Conservation (phyloP, 768 basidiomycete genomes). For the Phylloporus sp. region DNA sequence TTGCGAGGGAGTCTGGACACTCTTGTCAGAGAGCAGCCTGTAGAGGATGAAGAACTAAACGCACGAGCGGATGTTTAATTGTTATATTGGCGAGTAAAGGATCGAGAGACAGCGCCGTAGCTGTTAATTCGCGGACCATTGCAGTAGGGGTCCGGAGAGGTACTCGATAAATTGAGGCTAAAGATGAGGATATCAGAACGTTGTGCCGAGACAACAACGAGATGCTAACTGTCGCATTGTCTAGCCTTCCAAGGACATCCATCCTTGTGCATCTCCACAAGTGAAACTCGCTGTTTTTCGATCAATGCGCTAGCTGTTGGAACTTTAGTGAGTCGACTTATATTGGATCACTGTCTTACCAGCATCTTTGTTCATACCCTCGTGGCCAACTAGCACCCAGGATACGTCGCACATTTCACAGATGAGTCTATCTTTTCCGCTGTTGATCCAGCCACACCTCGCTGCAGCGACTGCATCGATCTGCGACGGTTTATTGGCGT, state of each 20-base stretch:
- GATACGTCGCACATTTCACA: conserved; percentile 69
- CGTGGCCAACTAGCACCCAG: conserved; percentile 69
- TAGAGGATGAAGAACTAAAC: conserved; percentile 18
- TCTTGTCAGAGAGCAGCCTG: conserved; percentile 6
- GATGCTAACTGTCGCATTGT: conserved; percentile 70
- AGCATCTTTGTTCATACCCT: conserved; percentile 72
- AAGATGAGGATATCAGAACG: conserved; percentile 2
- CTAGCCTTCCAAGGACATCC: conserved; percentile 82
- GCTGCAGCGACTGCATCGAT: conserved; percentile 80
- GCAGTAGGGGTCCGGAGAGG: conserved; percentile 63
- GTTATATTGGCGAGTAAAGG: conserved; percentile 48
- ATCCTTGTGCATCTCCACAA: conserved; percentile 71
- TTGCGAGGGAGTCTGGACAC: conserved; percentile 52
- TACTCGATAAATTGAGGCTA: conserved; percentile 71
- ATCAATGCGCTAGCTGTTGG: conserved; percentile 59
- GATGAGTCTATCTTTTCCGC: conserved; percentile 74
- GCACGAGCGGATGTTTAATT: conserved; percentile 72
- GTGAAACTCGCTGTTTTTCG: conserved; percentile 64
- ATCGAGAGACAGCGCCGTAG: conserved; percentile 50
- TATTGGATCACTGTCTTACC: conserved; percentile 50
- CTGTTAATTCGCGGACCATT: conserved; percentile 59
- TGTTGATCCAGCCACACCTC: conserved; percentile 80
- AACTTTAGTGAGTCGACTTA: conserved; percentile 12
- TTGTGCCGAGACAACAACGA: background rate
- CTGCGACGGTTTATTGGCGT: conserved; percentile 68